Evolutionary conservation across 2,329 filamentous ascomycete genomes (phyloP), one percentile per base, ranked within the genome.

Genomic region (Pestalotiopsis sp.): DNA sequence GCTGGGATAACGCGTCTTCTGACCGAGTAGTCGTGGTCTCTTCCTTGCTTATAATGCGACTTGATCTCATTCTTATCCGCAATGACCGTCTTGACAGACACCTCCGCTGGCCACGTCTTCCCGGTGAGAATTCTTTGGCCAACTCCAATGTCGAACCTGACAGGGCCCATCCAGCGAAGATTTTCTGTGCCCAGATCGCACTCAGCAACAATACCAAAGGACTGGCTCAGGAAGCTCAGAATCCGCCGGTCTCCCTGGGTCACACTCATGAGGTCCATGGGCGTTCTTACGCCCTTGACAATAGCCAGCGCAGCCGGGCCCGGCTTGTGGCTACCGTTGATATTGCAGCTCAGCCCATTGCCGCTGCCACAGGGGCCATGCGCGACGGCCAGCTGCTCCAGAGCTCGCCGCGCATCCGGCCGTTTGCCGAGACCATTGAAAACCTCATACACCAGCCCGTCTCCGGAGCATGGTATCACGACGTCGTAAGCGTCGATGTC

Each of bases 361-460:
- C 96, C 96, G 64, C 93, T 96, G 14, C 96, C 96, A 77, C 95
- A 97, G 1, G 96, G 96, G 45, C 99, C 86, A 76, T 97, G 93
- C 25, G 91, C 91, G 1, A 99, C 90, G 0, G 96, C 93, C 14
- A 98, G 82, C 75, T 91, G 92, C 25, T 85, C 82, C 70, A 99
- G 82, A 0, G 95, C 96, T 67, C 87, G 87, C 39, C 86, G 84
- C 23, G 94, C 94, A 80, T 98, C 93, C 4, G 86, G 77, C 52
- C 94, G 90, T 80, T 90, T 91, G 14, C 89, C 94, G 39, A 99
- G 82, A 0, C 96, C 96, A 77, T 99, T 98, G 84, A 98, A 97
- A 9, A 97, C 92, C 80, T 99, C 96, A 78, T 97, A 92, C 0
- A 94, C 92, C 52, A 97, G 85, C 11, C 96, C 96, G 75, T 99